Conservation (phyloP, 176 grass and related monocot genomes). For the Poa annua region DNA sequence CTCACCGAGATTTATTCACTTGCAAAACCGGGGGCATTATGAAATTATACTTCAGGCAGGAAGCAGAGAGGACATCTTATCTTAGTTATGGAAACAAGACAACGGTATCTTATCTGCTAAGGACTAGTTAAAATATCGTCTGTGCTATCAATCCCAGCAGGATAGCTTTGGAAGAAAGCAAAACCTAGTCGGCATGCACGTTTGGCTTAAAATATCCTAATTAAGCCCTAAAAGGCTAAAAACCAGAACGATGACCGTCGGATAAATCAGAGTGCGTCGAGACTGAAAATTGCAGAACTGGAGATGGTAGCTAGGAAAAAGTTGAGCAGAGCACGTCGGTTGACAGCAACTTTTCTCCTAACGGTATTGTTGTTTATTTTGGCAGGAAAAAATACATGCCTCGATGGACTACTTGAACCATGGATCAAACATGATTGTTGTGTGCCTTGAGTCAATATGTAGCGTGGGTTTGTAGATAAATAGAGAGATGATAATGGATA, state of each 20-base stretch:
- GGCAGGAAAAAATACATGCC: background rate
- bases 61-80: constrained; percentile 37
- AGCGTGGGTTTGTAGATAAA: background rate
- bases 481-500: background rate
- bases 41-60: constrained; percentile 9
- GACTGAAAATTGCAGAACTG: constrained; percentile 8
- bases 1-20: background rate
- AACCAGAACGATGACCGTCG: background rate
- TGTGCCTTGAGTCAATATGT: background rate
- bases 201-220: background rate
- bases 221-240: background rate
- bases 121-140: constrained; percentile 30
- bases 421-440: background rate
- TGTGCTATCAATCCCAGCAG: background rate
- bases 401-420: background rate
- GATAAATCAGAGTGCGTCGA: background rate
- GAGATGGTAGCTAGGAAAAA: constrained; percentile 3
- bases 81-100: constrained; percentile 27
- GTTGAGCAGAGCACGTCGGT: background rate
- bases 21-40: constrained; percentile 6
- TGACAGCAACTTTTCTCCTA: constrained; percentile 8
- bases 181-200: background rate
- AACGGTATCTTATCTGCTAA: constrained; percentile 38
- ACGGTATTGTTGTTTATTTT: background rate
- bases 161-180: constrained; percentile 11